Percentiles rank a stretch among this genome's conserved stretches.
These are phyloP conservation scores for Solioccasus polychromus DNA, from an alignment of 768 basidiomycete genomes.

Conservation along the genomic window DNA sequence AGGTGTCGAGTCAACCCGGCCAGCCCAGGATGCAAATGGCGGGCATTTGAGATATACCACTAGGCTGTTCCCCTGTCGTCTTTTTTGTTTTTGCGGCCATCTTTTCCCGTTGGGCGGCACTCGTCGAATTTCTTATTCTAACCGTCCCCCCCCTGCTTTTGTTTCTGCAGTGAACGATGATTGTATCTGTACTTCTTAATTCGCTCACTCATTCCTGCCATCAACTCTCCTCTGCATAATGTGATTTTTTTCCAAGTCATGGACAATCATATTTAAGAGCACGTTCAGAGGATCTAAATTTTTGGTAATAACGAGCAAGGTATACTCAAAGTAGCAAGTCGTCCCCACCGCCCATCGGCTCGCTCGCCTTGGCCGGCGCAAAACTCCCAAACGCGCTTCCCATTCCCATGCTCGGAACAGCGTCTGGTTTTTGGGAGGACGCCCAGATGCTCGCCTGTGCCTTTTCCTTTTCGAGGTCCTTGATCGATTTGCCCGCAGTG, in stretches of 20 bases:
- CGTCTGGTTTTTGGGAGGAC: constrained; percentile 24
- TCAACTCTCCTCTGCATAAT: constrained; percentile 18
- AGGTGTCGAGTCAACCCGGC: constrained; percentile 23
- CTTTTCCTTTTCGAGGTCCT: constrained; percentile 88
- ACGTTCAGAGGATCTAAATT: constrained; percentile 1
- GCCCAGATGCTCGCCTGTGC: constrained; percentile 79
- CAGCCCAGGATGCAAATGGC: constrained; percentile 36
- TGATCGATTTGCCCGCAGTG: constrained; percentile 68
- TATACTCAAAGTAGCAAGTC: constrained; percentile 40
- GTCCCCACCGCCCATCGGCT: constrained; percentile 33
- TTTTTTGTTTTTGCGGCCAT: constrained; percentile 13
- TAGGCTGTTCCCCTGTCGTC: constrained; percentile 5
- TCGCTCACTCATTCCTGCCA: constrained; percentile 25
- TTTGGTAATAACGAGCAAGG: not conserved
- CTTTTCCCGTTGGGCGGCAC: constrained; percentile 1
- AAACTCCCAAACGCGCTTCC: constrained; percentile 35
- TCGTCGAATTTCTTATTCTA: constrained; percentile 20
- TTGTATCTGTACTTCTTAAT: constrained; percentile 37
- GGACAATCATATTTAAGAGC: constrained; percentile 13
- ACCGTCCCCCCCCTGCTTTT: constrained; percentile 16
- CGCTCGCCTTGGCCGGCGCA: constrained; percentile 21
- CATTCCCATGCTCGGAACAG: constrained; percentile 10
- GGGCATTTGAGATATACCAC: constrained; percentile 28
- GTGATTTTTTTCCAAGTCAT: constrained; percentile 14
- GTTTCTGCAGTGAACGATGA: constrained; percentile 36